phyloP scores from a whole-genome alignment of 2,329 filamentous ascomycete genomes.

The Aureobasidium pullulans region DNA sequence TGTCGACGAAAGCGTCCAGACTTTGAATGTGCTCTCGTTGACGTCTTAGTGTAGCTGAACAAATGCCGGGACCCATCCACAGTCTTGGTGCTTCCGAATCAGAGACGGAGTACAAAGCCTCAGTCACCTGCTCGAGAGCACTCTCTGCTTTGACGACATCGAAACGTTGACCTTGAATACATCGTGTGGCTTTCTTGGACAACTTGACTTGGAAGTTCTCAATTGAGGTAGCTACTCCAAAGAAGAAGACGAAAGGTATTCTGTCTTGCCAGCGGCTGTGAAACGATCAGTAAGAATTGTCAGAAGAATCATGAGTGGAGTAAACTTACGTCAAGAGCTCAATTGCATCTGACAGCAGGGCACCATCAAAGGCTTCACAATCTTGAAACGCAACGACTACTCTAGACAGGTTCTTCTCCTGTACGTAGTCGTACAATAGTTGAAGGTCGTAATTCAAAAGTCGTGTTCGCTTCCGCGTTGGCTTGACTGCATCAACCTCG shows the following conservation, averaged over 20 bases:
- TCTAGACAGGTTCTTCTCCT: conserved; percentile 46
- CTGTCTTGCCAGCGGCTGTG: conserved; percentile 61
- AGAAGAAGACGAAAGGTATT: conserved; percentile 68
- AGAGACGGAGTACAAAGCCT: conserved; percentile 53
- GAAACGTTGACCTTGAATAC: conserved; percentile 64
- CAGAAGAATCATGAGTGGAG: no score
- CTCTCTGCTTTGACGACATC: conserved; percentile 67
- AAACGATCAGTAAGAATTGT: neutral
- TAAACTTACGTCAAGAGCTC: conserved; percentile 55
- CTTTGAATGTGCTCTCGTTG: conserved; percentile 73
- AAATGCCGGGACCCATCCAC: conserved; percentile 56
- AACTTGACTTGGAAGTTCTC: conserved; percentile 71
- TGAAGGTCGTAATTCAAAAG: conserved; percentile 74
- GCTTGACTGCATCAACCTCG: conserved; percentile 33
- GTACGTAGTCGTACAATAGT: conserved; percentile 55
- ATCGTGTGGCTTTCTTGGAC: conserved; percentile 59
- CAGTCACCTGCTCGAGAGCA: conserved; percentile 66
- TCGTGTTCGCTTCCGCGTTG: conserved; percentile 47
- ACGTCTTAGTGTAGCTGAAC: conserved; percentile 58
- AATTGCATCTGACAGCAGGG: conserved; percentile 64
- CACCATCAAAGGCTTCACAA: conserved; percentile 71
- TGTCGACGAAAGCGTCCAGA: conserved; percentile 63
- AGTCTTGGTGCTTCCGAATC: conserved; percentile 37
- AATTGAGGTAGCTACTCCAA: conserved; percentile 74
- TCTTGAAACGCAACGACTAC: conserved; percentile 71